These are phyloP conservation scores for Ophiostoma pallidulum DNA, from an alignment of 2,329 filamentous ascomycete species.

Conservation along the genomic window DNA sequence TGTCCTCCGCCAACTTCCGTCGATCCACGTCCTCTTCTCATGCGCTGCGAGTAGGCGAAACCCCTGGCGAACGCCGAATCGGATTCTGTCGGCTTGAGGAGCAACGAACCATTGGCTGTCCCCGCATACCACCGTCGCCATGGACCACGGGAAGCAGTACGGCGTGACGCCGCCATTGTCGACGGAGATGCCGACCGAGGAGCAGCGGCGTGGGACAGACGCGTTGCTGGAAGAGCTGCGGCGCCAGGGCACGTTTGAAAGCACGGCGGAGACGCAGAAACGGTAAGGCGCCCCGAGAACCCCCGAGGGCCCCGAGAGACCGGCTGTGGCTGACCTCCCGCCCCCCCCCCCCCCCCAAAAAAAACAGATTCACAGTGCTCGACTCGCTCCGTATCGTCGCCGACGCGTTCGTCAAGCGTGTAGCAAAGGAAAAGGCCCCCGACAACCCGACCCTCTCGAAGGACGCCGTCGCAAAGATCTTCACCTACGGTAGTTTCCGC, in stretches of 20 bases:
- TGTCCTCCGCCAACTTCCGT: too few species aligned
- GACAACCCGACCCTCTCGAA: slow-evolving; percentile 70
- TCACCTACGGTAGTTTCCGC: slow-evolving; percentile 92
- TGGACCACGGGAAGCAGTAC: slow-evolving; percentile 24
- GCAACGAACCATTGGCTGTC: too few species aligned
- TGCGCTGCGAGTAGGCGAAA: too few species aligned
- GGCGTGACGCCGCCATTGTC: slow-evolving; percentile 85
- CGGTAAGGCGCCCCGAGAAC: too few species aligned
- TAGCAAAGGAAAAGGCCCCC: slow-evolving; percentile 61
- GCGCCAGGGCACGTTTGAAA: slow-evolving; percentile 85
- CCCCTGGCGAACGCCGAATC: too few species aligned
- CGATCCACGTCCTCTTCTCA: too few species aligned
- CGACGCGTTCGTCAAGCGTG: slow-evolving; percentile 76
- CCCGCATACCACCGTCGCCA: too few species aligned
- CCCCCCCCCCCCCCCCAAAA: too few species aligned
- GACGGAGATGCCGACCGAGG: slow-evolving; percentile 60
- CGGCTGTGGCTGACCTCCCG: too few species aligned
- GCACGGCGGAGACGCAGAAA: slow-evolving; percentile 69
- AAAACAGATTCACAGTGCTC: slow-evolving; percentile 65
- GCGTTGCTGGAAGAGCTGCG: slow-evolving; percentile 76
- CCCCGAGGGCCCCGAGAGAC: too few species aligned
- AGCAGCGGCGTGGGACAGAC: slow-evolving; percentile 68
- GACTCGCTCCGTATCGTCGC: slow-evolving; percentile 68
- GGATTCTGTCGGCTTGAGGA: too few species aligned
- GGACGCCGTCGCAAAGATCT: slow-evolving; percentile 82